phyloP scores from a whole-genome alignment of 257 asterid species.

The Anisodus acutangulus region DNA sequence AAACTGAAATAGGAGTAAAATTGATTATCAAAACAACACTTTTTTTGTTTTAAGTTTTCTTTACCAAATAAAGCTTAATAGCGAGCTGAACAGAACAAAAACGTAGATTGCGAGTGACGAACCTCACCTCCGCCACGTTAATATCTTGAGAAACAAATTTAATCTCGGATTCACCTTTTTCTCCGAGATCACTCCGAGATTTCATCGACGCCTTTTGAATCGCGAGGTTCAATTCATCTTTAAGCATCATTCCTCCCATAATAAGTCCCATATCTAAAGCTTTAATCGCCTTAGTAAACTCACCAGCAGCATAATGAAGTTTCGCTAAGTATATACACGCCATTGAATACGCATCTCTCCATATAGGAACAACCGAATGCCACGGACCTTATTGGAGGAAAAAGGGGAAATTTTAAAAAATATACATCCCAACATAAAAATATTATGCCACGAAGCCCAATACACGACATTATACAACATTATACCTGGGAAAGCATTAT shows the following conservation, averaged over 20 bases:
- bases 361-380: slow-evolving; percentile 85
- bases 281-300: slow-evolving; percentile 53
- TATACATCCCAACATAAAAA: too few relatives aligned
- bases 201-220: slow-evolving; percentile 40
- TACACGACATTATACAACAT: too few relatives aligned
- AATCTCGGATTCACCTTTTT: slow-evolving; percentile 20
- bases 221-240: slow-evolving; percentile 63
- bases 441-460: too few relatives aligned
- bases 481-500: too few relatives aligned
- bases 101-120: slow-evolving; percentile 44
- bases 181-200: slow-evolving; percentile 19
- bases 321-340: slow-evolving; percentile 87
- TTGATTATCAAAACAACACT: too few relatives aligned
- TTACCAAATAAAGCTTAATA: background rate
- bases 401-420: too few relatives aligned
- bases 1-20: background rate
- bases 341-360: slow-evolving; percentile 96
- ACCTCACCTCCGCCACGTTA: slow-evolving; percentile 90
- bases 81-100: slow-evolving; percentile 20
- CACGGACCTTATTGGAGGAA: slow-evolving; percentile 49
- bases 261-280: slow-evolving; percentile 91
- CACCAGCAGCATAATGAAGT: slow-evolving; percentile 56
- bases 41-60: too few relatives aligned
- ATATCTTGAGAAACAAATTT: slow-evolving; percentile 43
- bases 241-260: slow-evolving; percentile 78